Percentiles rank a stretch among this genome's conserved stretches.
phyloP scores from a whole-genome alignment of 148 eudicot species.

The Heliosperma pusillum region DNA sequence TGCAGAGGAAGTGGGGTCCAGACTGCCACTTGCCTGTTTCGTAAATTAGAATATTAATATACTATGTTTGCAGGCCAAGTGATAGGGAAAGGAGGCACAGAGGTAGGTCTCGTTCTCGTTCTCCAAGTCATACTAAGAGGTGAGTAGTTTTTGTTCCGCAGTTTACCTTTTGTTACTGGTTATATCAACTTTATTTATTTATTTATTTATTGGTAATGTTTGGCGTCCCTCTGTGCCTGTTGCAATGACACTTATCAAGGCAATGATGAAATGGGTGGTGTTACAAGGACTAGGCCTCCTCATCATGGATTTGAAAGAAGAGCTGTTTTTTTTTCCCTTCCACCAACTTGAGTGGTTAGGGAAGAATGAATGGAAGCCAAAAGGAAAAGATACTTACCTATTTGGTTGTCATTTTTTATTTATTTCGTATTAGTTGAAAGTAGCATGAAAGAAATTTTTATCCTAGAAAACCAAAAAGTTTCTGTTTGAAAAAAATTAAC shows the following conservation, averaged over 20 bases:
- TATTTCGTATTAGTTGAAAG: too few relatives aligned
- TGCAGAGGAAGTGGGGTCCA: background rate
- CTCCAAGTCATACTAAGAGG: constrained; percentile 53
- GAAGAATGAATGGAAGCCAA: too few relatives aligned
- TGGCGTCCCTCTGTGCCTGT: background rate
- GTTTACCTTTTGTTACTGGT: background rate
- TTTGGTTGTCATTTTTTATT: too few relatives aligned
- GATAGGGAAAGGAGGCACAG: constrained; percentile 58
- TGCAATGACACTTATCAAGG: background rate
- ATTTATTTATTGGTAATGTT: background rate
- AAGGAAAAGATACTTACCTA: too few relatives aligned
- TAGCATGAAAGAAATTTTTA: too few relatives aligned
- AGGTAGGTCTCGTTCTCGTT: constrained; percentile 48
- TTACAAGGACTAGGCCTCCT: too few relatives aligned
- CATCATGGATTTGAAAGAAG: too few relatives aligned
- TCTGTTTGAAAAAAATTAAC: too few relatives aligned
- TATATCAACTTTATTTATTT: background rate
- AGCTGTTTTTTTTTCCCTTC: too few relatives aligned
- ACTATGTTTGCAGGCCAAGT: constrained; percentile 37
- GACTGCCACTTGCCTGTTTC: background rate
- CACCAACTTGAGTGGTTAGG: too few relatives aligned
- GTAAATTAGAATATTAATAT: background rate
- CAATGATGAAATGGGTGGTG: too few relatives aligned
- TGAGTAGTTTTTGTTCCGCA: constrained; percentile 9
- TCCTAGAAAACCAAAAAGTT: too few relatives aligned